Base-by-base conservation (phyloP, 306 rosid species). In the Cajanus cajan region DNA sequence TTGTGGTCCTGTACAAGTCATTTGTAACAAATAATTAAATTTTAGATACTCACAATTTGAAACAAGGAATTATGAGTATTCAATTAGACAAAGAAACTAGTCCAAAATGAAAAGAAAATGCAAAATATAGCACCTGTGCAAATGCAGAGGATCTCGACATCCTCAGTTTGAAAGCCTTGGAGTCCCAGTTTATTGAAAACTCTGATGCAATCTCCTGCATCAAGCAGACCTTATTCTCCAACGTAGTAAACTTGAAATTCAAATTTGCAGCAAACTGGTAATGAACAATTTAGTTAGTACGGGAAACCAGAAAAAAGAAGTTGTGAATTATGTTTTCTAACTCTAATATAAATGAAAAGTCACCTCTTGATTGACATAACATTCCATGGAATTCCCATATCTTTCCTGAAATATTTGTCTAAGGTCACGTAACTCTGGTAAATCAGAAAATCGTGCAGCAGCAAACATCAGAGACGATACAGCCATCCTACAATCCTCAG, bases 361-460 rank as follows among this genome's bases (percentile, higher is more conserved):
- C 80, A 93, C 99, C 92, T 87, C 86, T 72, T 83, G 90, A 79
- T 90, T 90, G 71, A 84, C 96, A 78, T 72, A 82, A 75, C 83
- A 86, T 39, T 88, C 91, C 47, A 93, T 33, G 73, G 87, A 81
- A 80, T 78, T 89, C 66, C 80, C 94, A 44, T 89, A 96, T 89
- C 92, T 89, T 89, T 90, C 97, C 72, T 90, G 93, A 91, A 93
- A 90, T 64, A 84, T 84, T 85, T 93, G 90, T 80, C 99, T 86
- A 22, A 93, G 96, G 37, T 91, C 97, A 36, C 98, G 99, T 80
- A 93, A 84, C 83, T 96, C 99, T 6, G 99, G 99, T 82, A 96
- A 82, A 85, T 96, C 98, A 28, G 98, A 96, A 87, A 93, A 96
- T 80, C 98, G 85, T 68, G 99, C 98, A 37, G 99, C 98, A 47